Conservation (phyloP, 345 rosid species). For the Euclidium syriacum region DNA sequence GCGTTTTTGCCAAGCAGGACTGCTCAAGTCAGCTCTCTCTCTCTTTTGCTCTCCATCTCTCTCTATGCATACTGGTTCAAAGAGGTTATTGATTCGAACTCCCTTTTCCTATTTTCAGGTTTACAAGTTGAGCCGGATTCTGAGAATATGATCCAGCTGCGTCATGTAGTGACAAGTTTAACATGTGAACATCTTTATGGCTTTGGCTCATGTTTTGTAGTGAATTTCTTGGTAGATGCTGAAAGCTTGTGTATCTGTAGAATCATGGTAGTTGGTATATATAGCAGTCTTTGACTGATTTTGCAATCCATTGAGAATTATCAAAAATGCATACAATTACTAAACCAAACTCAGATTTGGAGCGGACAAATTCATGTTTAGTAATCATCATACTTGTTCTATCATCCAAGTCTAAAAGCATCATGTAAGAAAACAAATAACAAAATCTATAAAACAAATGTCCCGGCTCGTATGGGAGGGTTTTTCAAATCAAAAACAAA, state of each 20-base stretch:
- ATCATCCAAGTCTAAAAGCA: too few species aligned
- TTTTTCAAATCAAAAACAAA: too few species aligned
- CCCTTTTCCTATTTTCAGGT: slow-evolving; percentile 36
- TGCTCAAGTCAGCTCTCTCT: slow-evolving; percentile 65
- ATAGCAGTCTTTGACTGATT: too few species aligned
- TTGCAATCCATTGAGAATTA: too few species aligned
- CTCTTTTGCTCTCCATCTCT: not conserved
- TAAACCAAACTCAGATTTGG: too few species aligned
- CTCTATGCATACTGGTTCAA: not conserved
- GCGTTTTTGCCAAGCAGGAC: slow-evolving; percentile 79
- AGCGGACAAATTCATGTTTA: too few species aligned
- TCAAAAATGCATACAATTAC: too few species aligned
- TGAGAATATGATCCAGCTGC: slow-evolving; percentile 43
- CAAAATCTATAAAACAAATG: too few species aligned
- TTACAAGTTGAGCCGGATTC: slow-evolving; percentile 61
- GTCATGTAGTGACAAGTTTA: slow-evolving; percentile 1
- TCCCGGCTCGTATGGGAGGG: too few species aligned
- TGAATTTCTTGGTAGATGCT: not conserved
- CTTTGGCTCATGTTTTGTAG: slow-evolving; percentile 6
- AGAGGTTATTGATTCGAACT: not conserved
- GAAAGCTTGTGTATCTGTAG: not conserved
- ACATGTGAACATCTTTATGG: not conserved
- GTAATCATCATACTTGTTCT: too few species aligned
- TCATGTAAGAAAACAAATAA: too few species aligned
- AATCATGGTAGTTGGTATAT: not conserved